phyloP scores from a whole-genome alignment of 495 filamentous ascomycete species.

The Achaetomiella virescens region DNA sequence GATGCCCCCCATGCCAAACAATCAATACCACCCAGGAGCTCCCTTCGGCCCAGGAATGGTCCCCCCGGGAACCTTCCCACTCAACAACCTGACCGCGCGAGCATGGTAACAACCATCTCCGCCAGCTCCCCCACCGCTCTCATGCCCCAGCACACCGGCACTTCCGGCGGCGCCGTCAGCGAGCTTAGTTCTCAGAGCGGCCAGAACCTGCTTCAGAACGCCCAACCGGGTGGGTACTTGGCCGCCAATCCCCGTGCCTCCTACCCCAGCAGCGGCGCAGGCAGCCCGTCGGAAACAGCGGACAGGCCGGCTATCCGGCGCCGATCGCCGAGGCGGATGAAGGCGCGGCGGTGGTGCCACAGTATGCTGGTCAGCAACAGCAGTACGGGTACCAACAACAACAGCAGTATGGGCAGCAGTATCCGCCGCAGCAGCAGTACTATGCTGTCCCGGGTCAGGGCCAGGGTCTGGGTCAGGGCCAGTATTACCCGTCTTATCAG shows the following conservation, averaged over 20 bases:
- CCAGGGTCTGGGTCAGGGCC: not conserved
- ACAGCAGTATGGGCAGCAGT: not conserved
- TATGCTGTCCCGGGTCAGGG: not conserved
- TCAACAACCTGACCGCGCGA: not conserved
- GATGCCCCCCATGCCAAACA: not conserved
- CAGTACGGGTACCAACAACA: not conserved
- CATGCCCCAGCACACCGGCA: conserved; percentile 14
- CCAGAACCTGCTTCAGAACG: not conserved
- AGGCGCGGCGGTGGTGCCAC: not conserved
- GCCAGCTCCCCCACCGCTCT: not conserved
- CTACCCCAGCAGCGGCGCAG: not conserved
- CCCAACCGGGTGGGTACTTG: conserved; percentile 1
- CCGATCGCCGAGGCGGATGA: conserved; percentile 18
- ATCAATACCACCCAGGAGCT: conserved; percentile 1
- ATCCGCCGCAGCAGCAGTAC: conserved; percentile 1
- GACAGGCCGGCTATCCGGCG: conserved; percentile 2
- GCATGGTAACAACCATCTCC: not conserved
- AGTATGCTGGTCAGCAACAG: not conserved
- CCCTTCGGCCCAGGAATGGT: not conserved
- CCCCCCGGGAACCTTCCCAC: not conserved
- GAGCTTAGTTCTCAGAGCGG: conserved; percentile 12
- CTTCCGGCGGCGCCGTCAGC: conserved; percentile 15
- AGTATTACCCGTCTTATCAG: not conserved
- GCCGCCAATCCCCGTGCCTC: not conserved
- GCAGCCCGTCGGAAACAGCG: not conserved